Percentiles rank a stretch among this genome's conserved stretches.
phyloP scores from a whole-genome alignment of 768 basidiomycete species.

The Tylopilus subfusipes region DNA sequence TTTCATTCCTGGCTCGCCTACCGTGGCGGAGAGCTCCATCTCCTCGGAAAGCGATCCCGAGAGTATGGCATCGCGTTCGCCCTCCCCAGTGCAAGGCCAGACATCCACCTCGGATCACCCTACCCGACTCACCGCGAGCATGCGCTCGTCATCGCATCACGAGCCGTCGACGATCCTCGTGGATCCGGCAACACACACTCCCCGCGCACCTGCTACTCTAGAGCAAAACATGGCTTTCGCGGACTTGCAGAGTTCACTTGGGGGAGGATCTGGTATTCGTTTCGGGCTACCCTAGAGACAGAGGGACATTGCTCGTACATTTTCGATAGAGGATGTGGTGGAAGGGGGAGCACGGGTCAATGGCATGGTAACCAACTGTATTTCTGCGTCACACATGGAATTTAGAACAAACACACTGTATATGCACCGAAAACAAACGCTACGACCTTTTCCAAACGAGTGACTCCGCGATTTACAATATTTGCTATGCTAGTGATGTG shows the following conservation, averaged over 20 bases:
- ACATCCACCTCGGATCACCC: slow-evolving; percentile 19
- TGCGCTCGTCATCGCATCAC: slow-evolving; percentile 24
- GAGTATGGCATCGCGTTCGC: slow-evolving; percentile 46
- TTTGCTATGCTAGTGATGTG: slow-evolving; percentile 24
- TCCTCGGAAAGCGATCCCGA: slow-evolving; percentile 56
- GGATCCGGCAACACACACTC: slow-evolving; percentile 36
- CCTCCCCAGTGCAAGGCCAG: slow-evolving; percentile 40
- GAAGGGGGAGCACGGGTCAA: not conserved
- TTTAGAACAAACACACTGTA: slow-evolving; percentile 15
- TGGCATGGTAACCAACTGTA: slow-evolving; percentile 7
- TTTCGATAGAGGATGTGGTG: not conserved
- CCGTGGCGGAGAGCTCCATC: slow-evolving; percentile 40
- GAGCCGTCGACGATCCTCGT: slow-evolving; percentile 38
- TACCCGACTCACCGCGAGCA: slow-evolving; percentile 26
- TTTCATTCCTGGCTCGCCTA: slow-evolving; percentile 44
- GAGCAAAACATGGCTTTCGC: slow-evolving; percentile 87
- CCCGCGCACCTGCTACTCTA: slow-evolving; percentile 56
- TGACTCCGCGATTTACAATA: slow-evolving; percentile 27
- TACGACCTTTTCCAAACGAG: slow-evolving; percentile 20
- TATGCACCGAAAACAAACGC: slow-evolving; percentile 25
- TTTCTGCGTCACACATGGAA: slow-evolving; percentile 15
- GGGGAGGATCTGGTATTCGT: slow-evolving; percentile 26
- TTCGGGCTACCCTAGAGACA: slow-evolving; percentile 10
- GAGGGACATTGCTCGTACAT: not conserved
- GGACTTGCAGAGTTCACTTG: slow-evolving; percentile 51